A percentile compares a stretch with the other conserved stretches of the same genome.
phyloP scores from a whole-genome alignment of 306 rosid genomes.

The Crotalaria pallida region DNA sequence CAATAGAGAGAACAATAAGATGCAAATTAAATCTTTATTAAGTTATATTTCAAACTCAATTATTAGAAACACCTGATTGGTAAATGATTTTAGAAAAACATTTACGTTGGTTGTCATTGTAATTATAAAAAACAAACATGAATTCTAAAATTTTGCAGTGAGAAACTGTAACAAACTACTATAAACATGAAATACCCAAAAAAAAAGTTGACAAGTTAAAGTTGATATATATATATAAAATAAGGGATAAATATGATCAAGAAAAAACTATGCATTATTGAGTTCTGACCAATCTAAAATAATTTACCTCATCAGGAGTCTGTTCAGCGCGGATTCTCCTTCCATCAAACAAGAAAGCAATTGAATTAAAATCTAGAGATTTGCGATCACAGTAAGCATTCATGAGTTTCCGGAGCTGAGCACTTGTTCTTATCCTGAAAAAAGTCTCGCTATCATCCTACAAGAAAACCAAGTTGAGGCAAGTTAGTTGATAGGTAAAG shows the following conservation, averaged over 20 bases:
- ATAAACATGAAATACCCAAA: background rate
- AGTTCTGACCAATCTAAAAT: background rate
- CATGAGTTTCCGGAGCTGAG: constrained; percentile 59
- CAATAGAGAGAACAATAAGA: background rate
- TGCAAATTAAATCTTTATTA: no score
- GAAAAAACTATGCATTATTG: background rate
- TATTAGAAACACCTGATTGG: no score
- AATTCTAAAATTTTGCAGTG: no score
- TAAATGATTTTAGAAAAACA: no score
- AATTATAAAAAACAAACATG: no score
- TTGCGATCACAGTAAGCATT: constrained; percentile 58
- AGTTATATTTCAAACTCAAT: no score
- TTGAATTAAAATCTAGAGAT: constrained; percentile 46
- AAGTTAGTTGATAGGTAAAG: background rate
- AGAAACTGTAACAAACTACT: background rate
- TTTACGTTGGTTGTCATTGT: no score
- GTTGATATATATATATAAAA: background rate
- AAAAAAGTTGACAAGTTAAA: background rate
- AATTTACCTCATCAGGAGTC: constrained; percentile 62
- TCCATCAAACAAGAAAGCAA: constrained; percentile 78
- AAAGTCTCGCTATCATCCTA: constrained; percentile 58
- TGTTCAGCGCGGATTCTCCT: constrained; percentile 54
- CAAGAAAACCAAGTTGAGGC: background rate
- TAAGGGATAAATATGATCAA: background rate
- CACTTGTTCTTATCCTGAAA: constrained; percentile 51